phyloP scores from a whole-genome alignment of 768 basidiomycete genomes.

The Pilatotrama ljubarskyi region DNA sequence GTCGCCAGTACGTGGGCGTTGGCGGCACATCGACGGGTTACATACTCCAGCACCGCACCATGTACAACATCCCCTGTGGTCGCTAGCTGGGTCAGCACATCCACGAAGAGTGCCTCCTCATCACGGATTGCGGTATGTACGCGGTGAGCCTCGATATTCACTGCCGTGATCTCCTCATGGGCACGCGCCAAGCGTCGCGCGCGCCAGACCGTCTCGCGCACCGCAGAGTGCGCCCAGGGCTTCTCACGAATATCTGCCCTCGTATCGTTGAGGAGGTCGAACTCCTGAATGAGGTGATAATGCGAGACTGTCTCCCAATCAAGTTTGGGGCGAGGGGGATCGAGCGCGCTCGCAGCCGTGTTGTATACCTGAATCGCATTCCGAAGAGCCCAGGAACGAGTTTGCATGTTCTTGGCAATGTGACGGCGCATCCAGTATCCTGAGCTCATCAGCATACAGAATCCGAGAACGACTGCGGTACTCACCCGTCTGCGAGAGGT shows the following conservation, averaged over 20 bases:
- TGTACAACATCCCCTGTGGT: not conserved
- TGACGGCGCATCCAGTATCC: conserved; percentile 31
- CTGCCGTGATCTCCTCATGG: conserved; percentile 26
- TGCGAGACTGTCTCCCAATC: conserved; percentile 28
- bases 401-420: conserved; percentile 33
- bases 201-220: conserved; percentile 26
- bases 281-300: conserved; percentile 32
- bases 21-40: not conserved
- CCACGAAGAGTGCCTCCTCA: conserved; percentile 14
- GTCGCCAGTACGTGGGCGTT: conserved; percentile 5
- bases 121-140: conserved; percentile 29
- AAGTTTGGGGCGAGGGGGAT: conserved; percentile 24
- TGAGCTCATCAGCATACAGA: conserved; percentile 10
- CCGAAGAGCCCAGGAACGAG: conserved; percentile 21
- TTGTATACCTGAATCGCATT: conserved; percentile 33
- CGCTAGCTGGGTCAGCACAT: not conserved
- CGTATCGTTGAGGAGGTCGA: conserved; percentile 30
- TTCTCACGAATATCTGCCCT: conserved; percentile 25
- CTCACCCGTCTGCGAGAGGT: conserved; percentile 37
- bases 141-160: conserved; percentile 29
- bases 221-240: conserved; percentile 30
- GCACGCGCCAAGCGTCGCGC: conserved; percentile 21
- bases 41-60: conserved; percentile 6
- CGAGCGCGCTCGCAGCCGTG: conserved; percentile 24
- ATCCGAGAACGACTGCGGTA: not conserved